Percentiles rank a stretch among this genome's conserved stretches.
phyloP scores from a whole-genome alignment of 2,329 filamentous ascomycete species.

The Emergomyces africanus region DNA sequence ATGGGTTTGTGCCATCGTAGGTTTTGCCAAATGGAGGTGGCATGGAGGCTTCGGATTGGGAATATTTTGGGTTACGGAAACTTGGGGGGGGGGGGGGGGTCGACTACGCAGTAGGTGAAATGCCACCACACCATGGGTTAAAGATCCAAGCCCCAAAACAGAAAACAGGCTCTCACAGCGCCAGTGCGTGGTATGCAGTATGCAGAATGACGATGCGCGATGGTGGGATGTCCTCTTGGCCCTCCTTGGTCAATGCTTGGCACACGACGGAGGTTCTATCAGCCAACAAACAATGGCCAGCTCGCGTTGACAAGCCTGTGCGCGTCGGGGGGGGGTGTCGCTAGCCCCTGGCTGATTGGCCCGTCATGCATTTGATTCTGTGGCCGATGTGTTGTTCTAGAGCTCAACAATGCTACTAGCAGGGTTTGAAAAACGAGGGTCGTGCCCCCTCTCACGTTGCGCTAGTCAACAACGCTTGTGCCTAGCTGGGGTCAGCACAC shows the following conservation, averaged over 20 bases:
- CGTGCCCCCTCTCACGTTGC: neutral
- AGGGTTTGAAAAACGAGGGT: neutral
- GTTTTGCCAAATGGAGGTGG: conserved; percentile 31
- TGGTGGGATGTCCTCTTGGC: neutral
- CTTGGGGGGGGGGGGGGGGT: conserved; percentile 6
- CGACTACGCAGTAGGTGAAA: neutral
- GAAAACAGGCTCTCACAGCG: neutral
- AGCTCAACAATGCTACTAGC: neutral
- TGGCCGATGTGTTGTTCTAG: neutral
- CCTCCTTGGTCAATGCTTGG: neutral
- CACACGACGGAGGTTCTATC: neutral
- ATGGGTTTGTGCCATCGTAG: neutral
- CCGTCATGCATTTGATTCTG: neutral
- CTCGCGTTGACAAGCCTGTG: no score
- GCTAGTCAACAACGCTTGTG: neutral
- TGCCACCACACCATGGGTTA: neutral
- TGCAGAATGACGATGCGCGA: neutral
- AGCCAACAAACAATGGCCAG: neutral
- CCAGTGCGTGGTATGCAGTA: neutral
- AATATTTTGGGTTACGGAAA: no score
- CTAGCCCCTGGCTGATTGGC: neutral
- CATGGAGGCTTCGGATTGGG: no score
- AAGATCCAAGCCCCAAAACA: neutral
- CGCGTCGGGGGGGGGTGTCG: neutral
- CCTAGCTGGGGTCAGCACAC: neutral